phyloP scores from a whole-genome alignment of 441 rosid genomes.

The Aleurites moluccanus region DNA sequence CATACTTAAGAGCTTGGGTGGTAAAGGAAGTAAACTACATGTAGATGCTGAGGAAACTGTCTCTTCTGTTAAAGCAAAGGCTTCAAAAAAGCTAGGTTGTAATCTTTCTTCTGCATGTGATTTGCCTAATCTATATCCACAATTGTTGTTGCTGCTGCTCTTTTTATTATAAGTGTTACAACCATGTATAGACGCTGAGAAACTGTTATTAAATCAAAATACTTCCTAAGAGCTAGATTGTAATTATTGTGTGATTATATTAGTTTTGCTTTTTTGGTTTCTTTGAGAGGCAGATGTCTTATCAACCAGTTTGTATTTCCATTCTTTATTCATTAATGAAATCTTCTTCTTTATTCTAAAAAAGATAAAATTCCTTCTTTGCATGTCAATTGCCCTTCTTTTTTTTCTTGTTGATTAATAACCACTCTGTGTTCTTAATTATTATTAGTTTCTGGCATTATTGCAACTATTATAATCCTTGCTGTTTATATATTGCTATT shows the following conservation, averaged over 20 bases:
- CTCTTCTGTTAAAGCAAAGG: conserved; percentile 82
- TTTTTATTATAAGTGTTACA: neutral
- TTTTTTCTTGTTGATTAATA: neutral
- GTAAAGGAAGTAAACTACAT: conserved; percentile 93
- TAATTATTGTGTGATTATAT: neutral
- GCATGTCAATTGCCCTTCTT: neutral
- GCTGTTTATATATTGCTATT: conserved; percentile 1
- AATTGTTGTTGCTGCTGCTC: neutral
- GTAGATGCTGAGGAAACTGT: conserved; percentile 85
- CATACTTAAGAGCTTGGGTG: conserved; percentile 92
- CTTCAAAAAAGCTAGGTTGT: conserved; percentile 95
- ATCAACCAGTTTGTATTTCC: neutral
- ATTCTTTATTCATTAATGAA: neutral
- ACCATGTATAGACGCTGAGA: neutral
- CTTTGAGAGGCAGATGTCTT: neutral
- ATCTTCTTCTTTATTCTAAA: neutral
- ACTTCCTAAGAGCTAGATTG: neutral
- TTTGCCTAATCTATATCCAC: neutral
- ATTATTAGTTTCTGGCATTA: neutral
- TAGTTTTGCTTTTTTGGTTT: neutral
- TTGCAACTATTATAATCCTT: neutral
- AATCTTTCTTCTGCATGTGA: conserved; percentile 25
- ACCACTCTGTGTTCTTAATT: neutral
- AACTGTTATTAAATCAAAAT: conserved; percentile 1
- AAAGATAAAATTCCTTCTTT: neutral